phyloP scores from a whole-genome alignment of 2,329 filamentous ascomycete species.

The Trichoderma atrobrunneum region DNA sequence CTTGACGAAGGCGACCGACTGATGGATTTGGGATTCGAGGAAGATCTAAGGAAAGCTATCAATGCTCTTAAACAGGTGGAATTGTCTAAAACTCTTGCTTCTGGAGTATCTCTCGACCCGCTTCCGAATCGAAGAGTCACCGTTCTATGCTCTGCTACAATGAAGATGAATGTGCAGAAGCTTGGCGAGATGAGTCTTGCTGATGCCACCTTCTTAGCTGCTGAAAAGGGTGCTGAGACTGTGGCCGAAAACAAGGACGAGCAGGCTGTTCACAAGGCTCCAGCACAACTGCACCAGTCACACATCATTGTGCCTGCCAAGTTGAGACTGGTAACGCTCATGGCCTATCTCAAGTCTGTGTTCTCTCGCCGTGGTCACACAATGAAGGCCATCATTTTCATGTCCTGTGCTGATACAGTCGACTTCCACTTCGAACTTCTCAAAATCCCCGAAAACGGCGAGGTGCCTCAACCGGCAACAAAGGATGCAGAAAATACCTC shows the following conservation, averaged over 20 bases:
- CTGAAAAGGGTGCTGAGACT: slow-evolving; percentile 52
- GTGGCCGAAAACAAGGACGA: slow-evolving; percentile 45
- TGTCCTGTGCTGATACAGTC: slow-evolving; percentile 94
- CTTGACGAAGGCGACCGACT: slow-evolving; percentile 96
- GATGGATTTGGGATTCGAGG: slow-evolving; percentile 97
- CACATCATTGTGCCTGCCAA: slow-evolving; percentile 88
- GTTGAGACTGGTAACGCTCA: slow-evolving; percentile 81
- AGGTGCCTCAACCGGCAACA: slow-evolving; percentile 28
- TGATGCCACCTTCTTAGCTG: slow-evolving; percentile 83
- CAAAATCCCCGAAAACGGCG: slow-evolving; percentile 40
- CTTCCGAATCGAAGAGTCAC: slow-evolving; percentile 78
- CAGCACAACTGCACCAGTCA: slow-evolving; percentile 89
- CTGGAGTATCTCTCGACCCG: slow-evolving; percentile 56
- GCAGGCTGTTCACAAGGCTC: slow-evolving; percentile 67
- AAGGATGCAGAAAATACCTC: slow-evolving; percentile 40
- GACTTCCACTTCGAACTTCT: slow-evolving; percentile 94
- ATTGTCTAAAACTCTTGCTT: slow-evolving; percentile 57
- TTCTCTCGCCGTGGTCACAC: slow-evolving; percentile 87
- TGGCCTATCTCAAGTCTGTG: slow-evolving; percentile 78
- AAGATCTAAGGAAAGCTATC: slow-evolving; percentile 87
- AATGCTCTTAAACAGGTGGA: slow-evolving; percentile 67
- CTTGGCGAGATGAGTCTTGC: slow-evolving; percentile 93
- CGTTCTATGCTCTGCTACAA: slow-evolving; percentile 90
- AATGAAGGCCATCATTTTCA: slow-evolving; percentile 96
- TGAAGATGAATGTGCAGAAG: slow-evolving; percentile 96